phyloP scores from a whole-genome alignment of 2,329 filamentous ascomycete species.

The Myrmaecium sp. region DNA sequence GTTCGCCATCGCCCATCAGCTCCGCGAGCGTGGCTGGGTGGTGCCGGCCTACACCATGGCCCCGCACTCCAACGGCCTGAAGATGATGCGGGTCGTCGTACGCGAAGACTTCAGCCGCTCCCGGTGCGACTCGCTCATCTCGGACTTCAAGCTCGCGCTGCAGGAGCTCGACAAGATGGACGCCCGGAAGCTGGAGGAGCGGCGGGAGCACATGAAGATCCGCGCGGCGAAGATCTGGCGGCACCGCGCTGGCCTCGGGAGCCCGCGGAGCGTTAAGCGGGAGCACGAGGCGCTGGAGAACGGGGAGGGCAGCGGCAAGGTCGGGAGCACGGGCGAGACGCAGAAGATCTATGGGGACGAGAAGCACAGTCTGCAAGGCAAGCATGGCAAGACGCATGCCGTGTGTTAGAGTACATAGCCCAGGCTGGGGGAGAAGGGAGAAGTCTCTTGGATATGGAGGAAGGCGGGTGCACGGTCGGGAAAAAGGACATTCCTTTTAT shows the following conservation, averaged over 20 bases:
- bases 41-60: constrained; percentile 97
- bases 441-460: neutral
- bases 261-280: no score
- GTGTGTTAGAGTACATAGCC: constrained; percentile 47
- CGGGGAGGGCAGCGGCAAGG: no score
- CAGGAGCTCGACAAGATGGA: constrained; percentile 60
- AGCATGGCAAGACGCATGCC: constrained; percentile 78
- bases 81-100: constrained; percentile 85
- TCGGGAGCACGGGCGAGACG: constrained; percentile 17
- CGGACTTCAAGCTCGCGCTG: constrained; percentile 63
- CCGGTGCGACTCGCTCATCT: constrained; percentile 61
- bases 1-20: constrained; percentile 53
- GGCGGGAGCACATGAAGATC: constrained; percentile 33
- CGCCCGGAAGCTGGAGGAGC: constrained; percentile 48
- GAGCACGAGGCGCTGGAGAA: no score
- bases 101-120: constrained; percentile 78
- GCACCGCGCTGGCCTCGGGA: no score
- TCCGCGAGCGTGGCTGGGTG: constrained; percentile 79
- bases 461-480: neutral
- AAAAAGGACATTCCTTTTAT: no score
- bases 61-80: constrained; percentile 63
- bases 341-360: constrained; percentile 46
- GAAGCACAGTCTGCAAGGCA: constrained; percentile 74
- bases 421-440: neutral
- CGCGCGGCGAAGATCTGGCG: constrained; percentile 7